Conservation (phyloP, 228 moss, liverwort and hornwort genomes). For the Sphagnum fallax region DNA sequence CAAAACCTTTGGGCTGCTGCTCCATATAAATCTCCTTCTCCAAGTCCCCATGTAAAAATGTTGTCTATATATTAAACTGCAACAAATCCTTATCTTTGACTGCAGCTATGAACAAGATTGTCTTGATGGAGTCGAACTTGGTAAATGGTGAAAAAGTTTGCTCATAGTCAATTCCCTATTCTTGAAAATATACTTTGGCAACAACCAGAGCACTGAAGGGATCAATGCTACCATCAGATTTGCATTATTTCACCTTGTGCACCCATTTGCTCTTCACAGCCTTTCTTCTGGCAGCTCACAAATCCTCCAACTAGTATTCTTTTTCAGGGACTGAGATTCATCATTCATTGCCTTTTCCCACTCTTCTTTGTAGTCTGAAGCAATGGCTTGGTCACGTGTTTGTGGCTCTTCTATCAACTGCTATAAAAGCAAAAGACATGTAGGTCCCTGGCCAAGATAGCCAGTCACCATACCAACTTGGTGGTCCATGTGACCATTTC, state of each 20-base stretch:
- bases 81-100: conserved; percentile 5
- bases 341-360: not conserved
- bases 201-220: not conserved
- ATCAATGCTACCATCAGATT: not conserved
- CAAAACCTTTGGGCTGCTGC: not conserved
- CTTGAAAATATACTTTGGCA: not conserved
- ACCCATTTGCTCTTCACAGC: not conserved
- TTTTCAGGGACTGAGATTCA: not conserved
- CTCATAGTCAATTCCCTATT: not conserved
- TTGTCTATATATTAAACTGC: conserved; percentile 4
- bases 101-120: conserved; percentile 3
- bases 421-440: not conserved
- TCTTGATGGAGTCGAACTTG: conserved; percentile 1
- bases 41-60: conserved; percentile 3
- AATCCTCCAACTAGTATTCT: not conserved
- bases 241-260: not conserved
- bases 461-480: not conserved
- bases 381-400: not conserved
- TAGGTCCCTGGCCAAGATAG: not conserved
- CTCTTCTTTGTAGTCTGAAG: not conserved
- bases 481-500: not conserved
- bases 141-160: not conserved
- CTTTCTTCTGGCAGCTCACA: not conserved
- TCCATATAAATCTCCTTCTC: conserved; percentile 7
- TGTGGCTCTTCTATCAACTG: not conserved